phyloP scores from a whole-genome alignment of 2,329 filamentous ascomycete species.

The Monilinia fructicola region DNA sequence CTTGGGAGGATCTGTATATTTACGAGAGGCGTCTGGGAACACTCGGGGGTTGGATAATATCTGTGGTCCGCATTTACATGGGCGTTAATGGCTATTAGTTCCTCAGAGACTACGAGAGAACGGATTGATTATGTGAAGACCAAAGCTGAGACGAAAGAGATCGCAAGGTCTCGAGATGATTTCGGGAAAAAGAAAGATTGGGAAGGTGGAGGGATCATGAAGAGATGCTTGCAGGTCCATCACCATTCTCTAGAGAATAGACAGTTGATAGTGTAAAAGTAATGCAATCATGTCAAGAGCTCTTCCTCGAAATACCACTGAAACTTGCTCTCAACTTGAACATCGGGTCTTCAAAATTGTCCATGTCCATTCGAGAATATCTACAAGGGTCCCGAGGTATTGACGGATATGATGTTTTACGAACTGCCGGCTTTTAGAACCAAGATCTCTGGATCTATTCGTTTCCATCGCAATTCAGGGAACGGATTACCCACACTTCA shows the following conservation, averaged over 20 bases:
- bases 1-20: slow-evolving; percentile 19
- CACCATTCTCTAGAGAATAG: slow-evolving; percentile 23
- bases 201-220: slow-evolving; percentile 6
- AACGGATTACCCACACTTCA: background rate
- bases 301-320: background rate
- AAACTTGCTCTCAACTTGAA: background rate
- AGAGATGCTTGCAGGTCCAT: slow-evolving; percentile 32
- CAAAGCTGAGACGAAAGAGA: slow-evolving; percentile 21
- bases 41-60: slow-evolving; percentile 22
- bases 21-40: slow-evolving; percentile 20
- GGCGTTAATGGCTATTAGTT: slow-evolving; percentile 31
- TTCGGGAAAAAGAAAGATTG: slow-evolving; percentile 14
- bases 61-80: slow-evolving; percentile 32
- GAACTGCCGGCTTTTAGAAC: background rate
- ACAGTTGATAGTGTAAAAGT: slow-evolving; percentile 20
- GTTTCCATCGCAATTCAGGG: background rate
- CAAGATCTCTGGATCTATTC: slow-evolving; percentile 2
- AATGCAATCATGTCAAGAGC: slow-evolving; percentile 12
- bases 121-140: slow-evolving; percentile 21
- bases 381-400: background rate
- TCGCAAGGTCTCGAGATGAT: slow-evolving; percentile 25
- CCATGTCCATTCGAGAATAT: too few species aligned
- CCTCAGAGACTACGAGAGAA: slow-evolving; percentile 25
- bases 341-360: background rate
- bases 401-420: background rate